Evolutionary conservation across 1,139 yeast genomes (phyloP), one percentile per base, ranked within the genome.

Genomic region (Pichia sp.): DNA sequence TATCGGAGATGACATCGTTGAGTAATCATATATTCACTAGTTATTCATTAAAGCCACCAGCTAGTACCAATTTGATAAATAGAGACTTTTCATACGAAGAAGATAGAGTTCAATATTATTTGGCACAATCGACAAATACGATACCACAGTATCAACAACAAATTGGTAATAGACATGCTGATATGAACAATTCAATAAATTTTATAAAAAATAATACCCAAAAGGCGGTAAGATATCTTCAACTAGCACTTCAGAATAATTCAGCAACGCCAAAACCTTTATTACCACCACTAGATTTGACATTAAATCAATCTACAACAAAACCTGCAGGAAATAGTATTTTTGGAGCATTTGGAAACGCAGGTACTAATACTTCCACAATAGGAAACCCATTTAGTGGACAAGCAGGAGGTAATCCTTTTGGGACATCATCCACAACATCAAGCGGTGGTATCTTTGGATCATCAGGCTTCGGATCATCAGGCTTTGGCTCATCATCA

Each of bases 1-100:
- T 52, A 43, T 4, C 24, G 3, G 42, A 29, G 13, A 39, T 39
- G 29, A 36, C 47, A 5, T 22, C 47, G 1, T 24, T 29, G 4
- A 41, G 42, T 23, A 48, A 45, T 1, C 38, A 67, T 5, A 50
- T 68, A 7, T 62, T 70, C 7, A 61, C 74, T 0, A 54, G 68
- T 0, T 71, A 69, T 56, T 68, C 75, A 40, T 53, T 70, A 30
- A 64, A 63, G 1, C 57, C 59, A 4, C 74, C 74, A 0, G 70
- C 71, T 2, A 62, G 64, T 4, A 60, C 64, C 24, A 74, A 74
- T 51, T 59, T 80, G 40, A 77, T 81, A 7, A 58, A 74, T 0
- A 64, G 83, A 54, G 87, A 82, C 55, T 59, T 74, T 27, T 79
- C 85, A 0, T 70, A 68, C 34, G 86, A 81, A 54, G 87, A 82